A percentile compares a stretch with the other conserved stretches of the same genome.
Evolutionary conservation across 2,329 filamentous ascomycete genomes (phyloP).

Genomic region (Phyllosticta citribraziliensis): DNA sequence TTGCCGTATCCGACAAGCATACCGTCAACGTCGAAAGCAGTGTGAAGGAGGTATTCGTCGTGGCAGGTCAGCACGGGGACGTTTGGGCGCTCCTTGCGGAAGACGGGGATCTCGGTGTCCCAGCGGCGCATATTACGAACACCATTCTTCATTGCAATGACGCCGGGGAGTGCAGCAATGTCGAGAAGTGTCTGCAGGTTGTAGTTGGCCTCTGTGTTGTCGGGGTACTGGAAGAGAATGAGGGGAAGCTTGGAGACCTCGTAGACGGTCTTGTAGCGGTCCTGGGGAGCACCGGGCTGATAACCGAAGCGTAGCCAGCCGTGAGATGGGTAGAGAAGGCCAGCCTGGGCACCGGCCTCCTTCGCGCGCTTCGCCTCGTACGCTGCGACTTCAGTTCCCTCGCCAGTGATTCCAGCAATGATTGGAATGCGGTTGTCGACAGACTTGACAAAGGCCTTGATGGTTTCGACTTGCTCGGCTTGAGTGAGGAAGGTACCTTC

Average conservation of each 20-base stretch:
- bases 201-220: slow-evolving; percentile 45
- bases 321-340: slow-evolving; percentile 44
- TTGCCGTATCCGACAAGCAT: slow-evolving; percentile 47
- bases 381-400: slow-evolving; percentile 44
- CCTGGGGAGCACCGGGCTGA: slow-evolving; percentile 43
- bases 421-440: slow-evolving; percentile 42
- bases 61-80: slow-evolving; percentile 44
- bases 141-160: slow-evolving; percentile 49
- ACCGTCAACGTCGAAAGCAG: slow-evolving; percentile 43
- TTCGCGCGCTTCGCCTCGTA: slow-evolving; percentile 42
- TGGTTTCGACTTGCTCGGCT: slow-evolving; percentile 40
- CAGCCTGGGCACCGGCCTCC: slow-evolving; percentile 42
- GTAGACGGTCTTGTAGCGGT: slow-evolving; percentile 42
- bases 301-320: slow-evolving; percentile 49
- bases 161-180: slow-evolving; percentile 42
- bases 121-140: slow-evolving; percentile 49
- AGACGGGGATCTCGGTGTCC: slow-evolving; percentile 47
- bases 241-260: slow-evolving; percentile 41
- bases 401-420: slow-evolving; percentile 44
- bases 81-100: slow-evolving; percentile 39
- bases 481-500: slow-evolving; percentile 45
- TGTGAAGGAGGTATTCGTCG: slow-evolving; percentile 45
- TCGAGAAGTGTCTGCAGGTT: slow-evolving; percentile 44
- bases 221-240: slow-evolving; percentile 46
- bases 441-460: slow-evolving; percentile 44